phyloP scores from a whole-genome alignment of 2,329 filamentous ascomycete genomes.

The Claviceps sp. region DNA sequence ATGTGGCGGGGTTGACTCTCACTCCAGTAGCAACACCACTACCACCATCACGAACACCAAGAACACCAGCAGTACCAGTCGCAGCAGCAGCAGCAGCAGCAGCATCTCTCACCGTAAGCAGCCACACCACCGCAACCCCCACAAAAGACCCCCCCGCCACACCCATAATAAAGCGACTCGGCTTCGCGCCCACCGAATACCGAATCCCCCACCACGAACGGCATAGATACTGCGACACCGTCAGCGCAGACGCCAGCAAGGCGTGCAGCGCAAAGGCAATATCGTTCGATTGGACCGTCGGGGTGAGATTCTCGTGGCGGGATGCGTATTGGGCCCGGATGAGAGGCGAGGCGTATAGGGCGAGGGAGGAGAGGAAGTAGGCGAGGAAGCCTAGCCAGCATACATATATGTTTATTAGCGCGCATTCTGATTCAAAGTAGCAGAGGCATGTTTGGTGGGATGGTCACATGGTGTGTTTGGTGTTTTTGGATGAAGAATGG shows the following conservation, averaged over 20 bases:
- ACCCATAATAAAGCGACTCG: slow-evolving; percentile 48
- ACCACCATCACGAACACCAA: too few species aligned
- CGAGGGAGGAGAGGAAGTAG: slow-evolving; percentile 61
- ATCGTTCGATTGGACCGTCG: slow-evolving; percentile 84
- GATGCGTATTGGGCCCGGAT: slow-evolving; percentile 74
- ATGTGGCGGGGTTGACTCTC: too few species aligned
- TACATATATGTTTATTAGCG: neutral
- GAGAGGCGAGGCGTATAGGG: slow-evolving; percentile 66
- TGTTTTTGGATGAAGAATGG: too few species aligned
- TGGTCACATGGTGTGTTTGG: too few species aligned
- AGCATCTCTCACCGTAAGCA: too few species aligned
- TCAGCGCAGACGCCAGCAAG: slow-evolving; percentile 54
- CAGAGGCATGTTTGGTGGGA: too few species aligned
- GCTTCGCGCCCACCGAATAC: slow-evolving; percentile 40
- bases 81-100: too few species aligned
- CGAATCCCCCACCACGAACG: slow-evolving; percentile 63
- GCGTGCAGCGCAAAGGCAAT: slow-evolving; percentile 78
- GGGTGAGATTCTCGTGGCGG: slow-evolving; percentile 60
- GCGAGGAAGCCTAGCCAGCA: slow-evolving; percentile 58
- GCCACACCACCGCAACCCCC: slow-evolving; percentile 32
- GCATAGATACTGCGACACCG: slow-evolving; percentile 71
- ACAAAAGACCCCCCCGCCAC: slow-evolving; percentile 56
- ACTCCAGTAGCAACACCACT: too few species aligned
- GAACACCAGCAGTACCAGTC: too few species aligned
- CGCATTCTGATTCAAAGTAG: too few species aligned